Conservation (phyloP, 129 eudicot genomes). For the Logfia minima region DNA sequence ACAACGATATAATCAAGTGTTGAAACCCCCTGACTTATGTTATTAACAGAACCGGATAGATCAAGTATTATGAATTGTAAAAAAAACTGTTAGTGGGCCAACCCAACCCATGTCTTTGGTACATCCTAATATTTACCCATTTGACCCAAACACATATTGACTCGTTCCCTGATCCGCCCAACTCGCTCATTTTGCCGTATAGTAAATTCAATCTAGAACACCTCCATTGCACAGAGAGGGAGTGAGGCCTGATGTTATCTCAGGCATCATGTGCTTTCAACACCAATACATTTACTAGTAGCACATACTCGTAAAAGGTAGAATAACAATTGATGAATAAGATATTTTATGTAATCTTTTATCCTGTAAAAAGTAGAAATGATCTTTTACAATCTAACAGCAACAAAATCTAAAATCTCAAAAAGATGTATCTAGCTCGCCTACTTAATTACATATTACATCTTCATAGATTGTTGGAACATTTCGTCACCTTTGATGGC, state of each 20-base stretch:
- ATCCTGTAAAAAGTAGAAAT: slow-evolving; percentile 16
- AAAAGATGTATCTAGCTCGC: slow-evolving; percentile 12
- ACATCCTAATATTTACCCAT: too few species aligned
- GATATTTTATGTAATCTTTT: slow-evolving; percentile 12
- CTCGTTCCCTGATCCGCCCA: too few species aligned
- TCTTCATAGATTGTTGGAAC: slow-evolving; percentile 1
- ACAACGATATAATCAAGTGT: background rate
- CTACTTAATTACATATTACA: slow-evolving; percentile 19
- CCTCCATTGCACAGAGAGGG: too few species aligned
- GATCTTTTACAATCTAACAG: slow-evolving; percentile 19
- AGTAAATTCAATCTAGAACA: too few species aligned
- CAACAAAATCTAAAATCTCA: slow-evolving; percentile 12
- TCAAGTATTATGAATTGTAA: background rate
- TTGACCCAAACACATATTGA: too few species aligned
- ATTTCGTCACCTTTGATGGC: slow-evolving; percentile 9
- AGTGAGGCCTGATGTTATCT: background rate
- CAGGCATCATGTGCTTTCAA: too few species aligned
- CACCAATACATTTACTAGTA: too few species aligned
- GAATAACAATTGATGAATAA: background rate
- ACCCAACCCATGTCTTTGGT: too few species aligned
- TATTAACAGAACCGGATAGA: too few species aligned
- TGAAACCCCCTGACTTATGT: background rate
- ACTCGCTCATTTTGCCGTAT: too few species aligned
- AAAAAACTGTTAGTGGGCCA: too few species aligned
- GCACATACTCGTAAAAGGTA: background rate